Evolutionary conservation across 805 yeast genomes (phyloP).

Genomic region (Yamadazyma scolyti): DNA sequence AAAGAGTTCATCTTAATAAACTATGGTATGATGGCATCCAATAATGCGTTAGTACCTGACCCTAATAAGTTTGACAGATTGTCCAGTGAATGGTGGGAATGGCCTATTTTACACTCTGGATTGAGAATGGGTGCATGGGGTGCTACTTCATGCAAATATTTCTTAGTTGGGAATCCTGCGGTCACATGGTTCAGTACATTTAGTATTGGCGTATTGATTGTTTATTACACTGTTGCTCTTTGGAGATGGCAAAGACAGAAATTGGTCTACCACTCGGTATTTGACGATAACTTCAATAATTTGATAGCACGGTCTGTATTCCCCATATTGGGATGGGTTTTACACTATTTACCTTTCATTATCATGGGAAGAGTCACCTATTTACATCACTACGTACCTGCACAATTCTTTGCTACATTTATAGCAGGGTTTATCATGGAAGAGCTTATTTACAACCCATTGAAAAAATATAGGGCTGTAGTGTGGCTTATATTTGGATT

Average conservation of each 20-base stretch:
- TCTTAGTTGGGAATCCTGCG: constrained; percentile 72
- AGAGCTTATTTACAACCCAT: constrained; percentile 15
- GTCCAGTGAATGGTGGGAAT: constrained; percentile 78
- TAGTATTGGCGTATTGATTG: constrained; percentile 17
- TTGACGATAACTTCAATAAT: constrained; percentile 24
- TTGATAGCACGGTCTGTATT: constrained; percentile 28
- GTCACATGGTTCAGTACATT: constrained; percentile 57
- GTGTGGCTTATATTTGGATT: constrained; percentile 33
- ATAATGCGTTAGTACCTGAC: constrained; percentile 79
- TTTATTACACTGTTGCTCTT: constrained; percentile 15
- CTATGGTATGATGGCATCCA: constrained; percentile 85
- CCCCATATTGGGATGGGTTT: constrained; percentile 37
- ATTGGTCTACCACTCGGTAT: constrained; percentile 13
- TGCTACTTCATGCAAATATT: constrained; percentile 55
- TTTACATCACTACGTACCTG: constrained; percentile 44
- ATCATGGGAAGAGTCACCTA: constrained; percentile 43
- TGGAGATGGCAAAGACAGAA: constrained; percentile 33
- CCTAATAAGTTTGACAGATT: constrained; percentile 67
- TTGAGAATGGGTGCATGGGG: constrained; percentile 76
- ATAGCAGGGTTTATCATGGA: constrained; percentile 62
- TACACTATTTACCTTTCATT: constrained; percentile 39
- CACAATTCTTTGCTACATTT: constrained; percentile 62
- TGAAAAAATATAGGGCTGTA: constrained; percentile 13
- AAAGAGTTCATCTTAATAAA: constrained; percentile 73
- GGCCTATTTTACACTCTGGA: constrained; percentile 80